A percentile compares a stretch with the other conserved stretches of the same genome.
Conservation (phyloP, 805 yeast species). For the Maudiozyma barnettii region DNA sequence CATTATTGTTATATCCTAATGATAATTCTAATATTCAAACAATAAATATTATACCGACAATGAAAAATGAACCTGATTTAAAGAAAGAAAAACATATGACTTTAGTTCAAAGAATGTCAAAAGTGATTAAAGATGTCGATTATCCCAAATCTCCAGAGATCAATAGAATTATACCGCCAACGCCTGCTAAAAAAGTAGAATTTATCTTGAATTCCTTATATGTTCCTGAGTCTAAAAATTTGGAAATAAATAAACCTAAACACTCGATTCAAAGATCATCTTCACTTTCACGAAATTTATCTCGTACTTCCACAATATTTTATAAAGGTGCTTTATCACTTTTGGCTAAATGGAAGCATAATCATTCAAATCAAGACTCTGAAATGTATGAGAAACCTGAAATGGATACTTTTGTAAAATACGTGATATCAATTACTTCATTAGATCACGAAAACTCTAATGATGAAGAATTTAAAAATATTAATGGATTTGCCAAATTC, state of each 20-base stretch:
- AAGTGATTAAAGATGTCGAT: conserved; percentile 24
- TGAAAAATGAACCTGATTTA: conserved; percentile 5
- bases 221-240: conserved; percentile 12
- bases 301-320: not conserved
- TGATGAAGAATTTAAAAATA: not conserved
- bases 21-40: conserved; percentile 15
- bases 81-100: conserved; percentile 1
- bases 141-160: conserved; percentile 41
- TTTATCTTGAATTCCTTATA: conserved; percentile 27
- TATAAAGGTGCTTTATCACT: conserved; percentile 21
- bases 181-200: conserved; percentile 59
- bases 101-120: conserved; percentile 11
- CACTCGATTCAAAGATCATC: not conserved
- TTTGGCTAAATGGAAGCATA: conserved; percentile 25
- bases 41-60: not conserved
- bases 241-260: not conserved
- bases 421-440: conserved; percentile 30
- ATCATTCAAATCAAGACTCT: not conserved
- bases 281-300: not conserved
- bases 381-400: conserved; percentile 14
- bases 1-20: conserved; percentile 25
- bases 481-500: conserved; percentile 30
- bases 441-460: conserved; percentile 12
- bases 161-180: conserved; percentile 46
- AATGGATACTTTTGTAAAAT: conserved; percentile 30